These are phyloP conservation scores for Colletotrichum sp. DNA, from an alignment of 2,329 filamentous ascomycete genomes.

Conservation along the genomic window DNA sequence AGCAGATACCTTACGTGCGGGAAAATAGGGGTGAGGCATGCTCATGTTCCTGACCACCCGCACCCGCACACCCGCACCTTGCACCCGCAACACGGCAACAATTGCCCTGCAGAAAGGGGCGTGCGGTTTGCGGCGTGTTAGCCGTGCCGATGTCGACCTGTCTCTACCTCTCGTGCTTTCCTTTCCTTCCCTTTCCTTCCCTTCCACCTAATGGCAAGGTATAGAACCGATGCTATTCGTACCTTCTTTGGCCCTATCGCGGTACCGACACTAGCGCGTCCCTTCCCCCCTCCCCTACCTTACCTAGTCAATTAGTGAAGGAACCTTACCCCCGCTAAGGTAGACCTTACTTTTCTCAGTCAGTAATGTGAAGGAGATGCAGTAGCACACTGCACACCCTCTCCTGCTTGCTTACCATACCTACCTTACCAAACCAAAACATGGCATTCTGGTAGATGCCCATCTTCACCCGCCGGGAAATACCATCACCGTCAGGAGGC, in stretches of 20 bases:
- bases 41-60: neutral
- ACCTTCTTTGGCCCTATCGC: neutral
- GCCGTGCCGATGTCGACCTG: neutral
- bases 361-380: neutral
- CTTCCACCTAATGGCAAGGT: neutral
- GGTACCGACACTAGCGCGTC: neutral
- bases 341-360: neutral
- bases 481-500: conserved; percentile 6
- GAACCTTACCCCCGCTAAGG: neutral
- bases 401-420: neutral
- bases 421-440: neutral
- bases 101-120: neutral
- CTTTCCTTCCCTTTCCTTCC: neutral
- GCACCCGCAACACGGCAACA: neutral
- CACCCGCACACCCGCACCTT: neutral
- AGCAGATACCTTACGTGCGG: neutral
- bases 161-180: neutral
- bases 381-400: neutral
- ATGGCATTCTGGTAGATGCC: conserved; percentile 19
- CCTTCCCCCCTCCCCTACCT: neutral
- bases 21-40: neutral
- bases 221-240: neutral
- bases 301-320: neutral
- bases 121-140: neutral
- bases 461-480: conserved; percentile 10